Base-by-base conservation (phyloP, 495 filamentous ascomycete genomes). In the Sphaerosporella brunnea region DNA sequence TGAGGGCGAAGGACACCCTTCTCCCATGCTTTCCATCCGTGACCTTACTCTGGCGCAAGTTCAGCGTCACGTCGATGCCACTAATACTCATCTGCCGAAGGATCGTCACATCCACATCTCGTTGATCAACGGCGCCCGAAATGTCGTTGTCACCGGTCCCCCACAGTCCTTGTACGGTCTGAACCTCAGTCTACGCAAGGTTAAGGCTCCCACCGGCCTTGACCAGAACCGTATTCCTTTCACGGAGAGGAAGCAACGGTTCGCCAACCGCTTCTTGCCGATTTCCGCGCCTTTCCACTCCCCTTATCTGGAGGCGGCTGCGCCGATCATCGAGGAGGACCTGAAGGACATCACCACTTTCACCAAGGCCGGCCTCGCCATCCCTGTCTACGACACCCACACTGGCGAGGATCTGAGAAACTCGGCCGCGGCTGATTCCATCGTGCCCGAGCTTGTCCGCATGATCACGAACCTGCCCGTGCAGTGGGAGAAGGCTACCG, bases 241-340 rank as follows among this genome's bases (percentile, higher is more conserved):
- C 68, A 95, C 88, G 0, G 77, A 96, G 64, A 78, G 92, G 37
- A 99, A 99, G 67, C 69, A 93, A 46, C 84, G 90, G 55, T 96
- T 99, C 56, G 84, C 86, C 45, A 95, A 93, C 66, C 79, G 90
- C 51, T 99, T 99, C 69, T 67, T 99, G 45, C 92, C 92, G 23
- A 96, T 99, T 63, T 94, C 87, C 1, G 82, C 90, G 7, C 92
- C 92, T 4, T 99, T 99, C 69, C 92, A 99, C 67, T 96, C 90
- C 69, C 80, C 80, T 50, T 93, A 94, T 56, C 73, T 99, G 34
- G 69, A 73, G 36, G 74, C 82, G 35, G 86, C 92, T 2, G 79
- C 80, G 13, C 72, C 76, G 38, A 71, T 82, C 35, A 82, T 95
- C 46, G 69, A 80, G 32, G 80, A 93, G 49, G 92, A 99, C 59